Percentiles rank a stretch among this genome's conserved stretches.
phyloP scores from a whole-genome alignment of 768 basidiomycete species.

The Boletus reticulatus region DNA sequence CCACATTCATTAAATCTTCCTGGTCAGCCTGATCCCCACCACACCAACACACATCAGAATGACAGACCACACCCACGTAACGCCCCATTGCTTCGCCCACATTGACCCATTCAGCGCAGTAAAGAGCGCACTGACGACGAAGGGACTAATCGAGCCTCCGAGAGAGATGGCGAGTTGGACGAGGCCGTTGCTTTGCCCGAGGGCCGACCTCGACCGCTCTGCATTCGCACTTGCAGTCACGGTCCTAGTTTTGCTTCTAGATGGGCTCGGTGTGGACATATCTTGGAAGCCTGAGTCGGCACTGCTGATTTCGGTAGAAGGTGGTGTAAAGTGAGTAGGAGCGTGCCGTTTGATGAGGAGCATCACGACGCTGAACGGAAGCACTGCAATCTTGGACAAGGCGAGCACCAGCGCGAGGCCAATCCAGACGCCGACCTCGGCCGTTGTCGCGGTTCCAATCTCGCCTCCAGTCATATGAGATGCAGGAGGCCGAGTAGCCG shows the following conservation, averaged over 20 bases:
- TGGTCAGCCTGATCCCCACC: slow-evolving; percentile 10
- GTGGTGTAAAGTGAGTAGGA: background rate
- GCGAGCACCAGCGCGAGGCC: slow-evolving; percentile 43
- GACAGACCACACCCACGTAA: slow-evolving; percentile 8
- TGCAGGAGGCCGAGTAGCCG: background rate
- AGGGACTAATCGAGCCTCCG: slow-evolving; percentile 51
- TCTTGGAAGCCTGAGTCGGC: too few relatives aligned
- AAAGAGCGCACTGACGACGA: slow-evolving; percentile 26
- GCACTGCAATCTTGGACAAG: slow-evolving; percentile 26
- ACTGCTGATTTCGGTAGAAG: too few relatives aligned
- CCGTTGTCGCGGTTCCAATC: background rate
- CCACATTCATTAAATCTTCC: background rate
- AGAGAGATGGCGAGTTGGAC: slow-evolving; percentile 55
- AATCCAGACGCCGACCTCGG: slow-evolving; percentile 39
- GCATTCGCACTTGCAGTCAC: too few relatives aligned
- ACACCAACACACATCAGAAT: slow-evolving; percentile 1
- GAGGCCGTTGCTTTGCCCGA: slow-evolving; percentile 53
- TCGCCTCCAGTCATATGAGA: background rate
- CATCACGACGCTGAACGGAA: slow-evolving; percentile 49
- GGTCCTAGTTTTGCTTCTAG: too few relatives aligned
- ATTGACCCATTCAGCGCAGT: slow-evolving; percentile 5
- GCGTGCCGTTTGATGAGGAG: slow-evolving; percentile 50
- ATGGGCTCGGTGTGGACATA: too few relatives aligned
- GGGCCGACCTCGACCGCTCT: background rate
- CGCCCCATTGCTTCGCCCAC: slow-evolving; percentile 5